Conservation (phyloP, 2,329 filamentous ascomycete genomes). For the Aureobasidium leucospermi region DNA sequence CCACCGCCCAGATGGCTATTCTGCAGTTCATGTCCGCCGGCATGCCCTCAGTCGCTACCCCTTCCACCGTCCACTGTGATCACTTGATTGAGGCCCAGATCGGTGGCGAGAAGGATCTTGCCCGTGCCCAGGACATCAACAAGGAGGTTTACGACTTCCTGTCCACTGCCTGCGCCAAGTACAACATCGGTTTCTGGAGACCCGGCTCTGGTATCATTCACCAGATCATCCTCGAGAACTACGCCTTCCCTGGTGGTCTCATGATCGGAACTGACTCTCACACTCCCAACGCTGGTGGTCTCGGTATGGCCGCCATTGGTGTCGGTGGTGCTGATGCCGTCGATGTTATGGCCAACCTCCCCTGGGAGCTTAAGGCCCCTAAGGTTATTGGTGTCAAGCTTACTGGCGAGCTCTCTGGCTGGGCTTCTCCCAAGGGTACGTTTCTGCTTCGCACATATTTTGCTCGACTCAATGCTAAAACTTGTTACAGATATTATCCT, state of each 20-base stretch:
- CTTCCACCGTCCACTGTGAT: constrained; percentile 94
- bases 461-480: not conserved
- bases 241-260: constrained; percentile 96
- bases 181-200: constrained; percentile 99
- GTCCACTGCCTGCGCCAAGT: constrained; percentile 88
- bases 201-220: constrained; percentile 99
- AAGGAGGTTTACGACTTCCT: constrained; percentile 99
- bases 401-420: constrained; percentile 80
- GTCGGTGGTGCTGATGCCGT: constrained; percentile 97
- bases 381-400: constrained; percentile 96
- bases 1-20: constrained; percentile 98
- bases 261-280: constrained; percentile 98
- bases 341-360: constrained; percentile 94
- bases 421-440: constrained; percentile 86
- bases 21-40: constrained; percentile 99
- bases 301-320: constrained; percentile 91
- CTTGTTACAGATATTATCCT: constrained; percentile 72
- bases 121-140: constrained; percentile 85
- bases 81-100: constrained; percentile 98
- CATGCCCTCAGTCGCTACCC: constrained; percentile 91
- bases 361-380: constrained; percentile 97
- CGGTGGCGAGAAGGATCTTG: constrained; percentile 89
- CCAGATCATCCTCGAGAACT: constrained; percentile 98
- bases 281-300: constrained; percentile 93
- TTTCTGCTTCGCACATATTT: constrained; percentile 15